These are phyloP conservation scores for Coemansia sp. DNA, from an alignment of 192 early-diverging fungal species.

Conservation along the genomic window DNA sequence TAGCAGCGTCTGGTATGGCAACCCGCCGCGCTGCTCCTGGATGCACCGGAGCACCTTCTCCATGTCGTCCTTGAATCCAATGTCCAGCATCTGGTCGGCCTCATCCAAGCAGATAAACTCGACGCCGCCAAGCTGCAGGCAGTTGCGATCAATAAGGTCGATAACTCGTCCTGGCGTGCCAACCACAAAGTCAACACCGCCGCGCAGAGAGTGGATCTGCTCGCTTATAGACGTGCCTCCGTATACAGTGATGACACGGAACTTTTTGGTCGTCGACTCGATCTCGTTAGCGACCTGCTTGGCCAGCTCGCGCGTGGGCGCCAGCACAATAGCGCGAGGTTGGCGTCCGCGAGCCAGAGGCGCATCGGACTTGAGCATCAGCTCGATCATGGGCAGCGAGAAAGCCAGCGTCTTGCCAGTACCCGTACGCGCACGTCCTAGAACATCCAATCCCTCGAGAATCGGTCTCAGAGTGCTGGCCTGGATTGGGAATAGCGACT, in stretches of 20 bases:
- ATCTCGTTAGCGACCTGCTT: slow-evolving; percentile 81
- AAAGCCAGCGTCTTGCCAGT: slow-evolving; percentile 98
- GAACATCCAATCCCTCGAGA: slow-evolving; percentile 73
- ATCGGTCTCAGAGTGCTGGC: slow-evolving; percentile 75
- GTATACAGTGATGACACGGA: slow-evolving; percentile 73
- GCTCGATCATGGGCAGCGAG: slow-evolving; percentile 84
- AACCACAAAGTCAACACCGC: slow-evolving; percentile 87
- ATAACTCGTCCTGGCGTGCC: slow-evolving; percentile 95
- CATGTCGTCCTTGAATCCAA: slow-evolving; percentile 93
- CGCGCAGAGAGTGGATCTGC: slow-evolving; percentile 75
- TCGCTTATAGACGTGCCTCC: slow-evolving; percentile 87
- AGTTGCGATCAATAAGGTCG: slow-evolving; percentile 69
- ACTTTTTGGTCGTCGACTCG: slow-evolving; percentile 60
- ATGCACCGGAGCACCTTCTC: slow-evolving; percentile 85
- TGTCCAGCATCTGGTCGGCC: slow-evolving; percentile 93
- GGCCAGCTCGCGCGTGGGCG: slow-evolving; percentile 91
- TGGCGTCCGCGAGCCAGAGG: slow-evolving; percentile 43
- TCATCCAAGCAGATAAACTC: slow-evolving; percentile 91
- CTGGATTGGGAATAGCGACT: slow-evolving; percentile 91
- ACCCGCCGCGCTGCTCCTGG: slow-evolving; percentile 69
- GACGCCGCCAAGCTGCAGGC: slow-evolving; percentile 63
- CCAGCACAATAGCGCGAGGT: slow-evolving; percentile 72
- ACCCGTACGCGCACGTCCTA: slow-evolving; percentile 95
- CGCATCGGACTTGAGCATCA: slow-evolving; percentile 51
- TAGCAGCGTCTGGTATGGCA: slow-evolving; percentile 79